Evolutionary conservation across 2,329 filamentous ascomycete genomes (phyloP), one percentile per base, ranked within the genome.

Genomic region (Coniochaeta sp.): DNA sequence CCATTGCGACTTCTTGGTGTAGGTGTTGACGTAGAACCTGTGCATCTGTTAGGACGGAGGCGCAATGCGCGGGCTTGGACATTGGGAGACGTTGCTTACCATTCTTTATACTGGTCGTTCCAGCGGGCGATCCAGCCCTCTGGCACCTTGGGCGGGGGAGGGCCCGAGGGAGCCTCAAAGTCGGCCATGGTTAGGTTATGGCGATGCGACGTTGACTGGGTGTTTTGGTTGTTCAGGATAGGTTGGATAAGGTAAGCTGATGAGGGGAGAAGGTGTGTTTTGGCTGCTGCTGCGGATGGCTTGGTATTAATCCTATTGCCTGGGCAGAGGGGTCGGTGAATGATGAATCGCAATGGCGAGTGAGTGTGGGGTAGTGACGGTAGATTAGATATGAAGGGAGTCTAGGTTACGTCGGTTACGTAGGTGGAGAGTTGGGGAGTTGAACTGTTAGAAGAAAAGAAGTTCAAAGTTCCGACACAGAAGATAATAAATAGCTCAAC

Each of bases 1-100:
- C 91, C 91, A 96, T 77, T 92, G 87, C 5, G 91, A 95, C 65
- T 87, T 79, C 63, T 94, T 94, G 57, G 91, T 96, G 68, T 85
- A 81, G 55, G 87, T 81, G 72, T 96, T 94, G 55, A 96, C 87
- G 72, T 88, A 96, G 79, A 94, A 96, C 86, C 86, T 90, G 56
- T 7, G 31, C 13, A 49, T 52, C 56, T 27, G 33, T 1, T 14
- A 20, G 12, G 13, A 22, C 13, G 33, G 3, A 12, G 14, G 49
- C 13, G 32, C 24, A 13, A 7, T 24, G 3, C 6, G 28, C 24
- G 13, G 3, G 84, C 0, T 87, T 83, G 68, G 14, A 48, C 27
- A 20, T 40, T 31, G 24, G 27, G 13, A 8, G 31, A 13, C 3
- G 46, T n/a, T 22, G 58, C 72, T 58, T 64, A 84, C 85, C 87